Evolutionary conservation across 1,284 basidiomycete species (phyloP), one percentile per base, ranked within the genome.

Genomic region (Megacollybia platyphylla): DNA sequence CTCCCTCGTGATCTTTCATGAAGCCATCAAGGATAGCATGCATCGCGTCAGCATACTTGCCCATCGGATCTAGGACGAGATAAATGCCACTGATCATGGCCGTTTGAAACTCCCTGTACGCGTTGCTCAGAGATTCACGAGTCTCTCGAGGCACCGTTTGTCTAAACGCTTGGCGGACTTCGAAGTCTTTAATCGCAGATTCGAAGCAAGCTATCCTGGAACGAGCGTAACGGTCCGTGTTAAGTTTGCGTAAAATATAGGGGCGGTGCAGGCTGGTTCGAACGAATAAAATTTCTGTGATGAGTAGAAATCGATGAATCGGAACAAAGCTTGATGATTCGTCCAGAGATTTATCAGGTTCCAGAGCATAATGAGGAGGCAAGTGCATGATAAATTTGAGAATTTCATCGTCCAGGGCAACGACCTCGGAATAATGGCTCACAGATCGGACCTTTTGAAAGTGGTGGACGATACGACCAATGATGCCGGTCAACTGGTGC

Each of bases 391-490:
- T 77, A 57, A 91, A 93, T 51, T 73, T 76, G 44, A 89, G 68
- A 11, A 97, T 63, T 49, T 96, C 89, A 34, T 89, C 85, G 54
- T 97, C 92, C 39, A 97, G 69, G 1, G 71, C 64, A 35, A 87
- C 61, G 31, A 93, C 88, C 54, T 96, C 90, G 9, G 79, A 75
- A 57, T 96, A 96, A 53, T 88, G 85, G 41, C 82, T 84, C 41
- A 73, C 75, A 41, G 79, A 76, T 44, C 82, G 75, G 15, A 94
- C 80, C 62, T 90, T 87, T 59, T 97, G 93, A 62, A 93, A 97
- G 60, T 94, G 89, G 55, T 94, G 91, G 38, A 91, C 90, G 54
- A 97, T 91, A 36, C 81, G 78, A 20, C 92, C 93, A 48, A 93
- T 93, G 47, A 94, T 86, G 38, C 70, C 68, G 13, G 88, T 84